Evolutionary conservation across 495 filamentous ascomycete genomes (phyloP), one percentile per base, ranked within the genome.

Genomic region (Cercophora sp.): DNA sequence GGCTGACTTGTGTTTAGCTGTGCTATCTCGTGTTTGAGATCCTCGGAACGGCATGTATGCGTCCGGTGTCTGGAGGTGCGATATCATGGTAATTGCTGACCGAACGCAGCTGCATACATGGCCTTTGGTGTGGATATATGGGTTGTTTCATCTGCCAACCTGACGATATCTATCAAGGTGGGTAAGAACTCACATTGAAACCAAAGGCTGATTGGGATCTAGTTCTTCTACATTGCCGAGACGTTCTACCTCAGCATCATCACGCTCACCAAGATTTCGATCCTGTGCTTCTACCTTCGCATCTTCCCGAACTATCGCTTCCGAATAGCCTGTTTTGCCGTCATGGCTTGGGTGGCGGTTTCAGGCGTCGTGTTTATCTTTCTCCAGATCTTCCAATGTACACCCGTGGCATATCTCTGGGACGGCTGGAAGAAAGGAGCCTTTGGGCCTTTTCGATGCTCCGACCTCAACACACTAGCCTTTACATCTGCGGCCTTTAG

Each of bases 241-340:
- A 46, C 60, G 4, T 29, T 75, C 35, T 73, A 75, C 51, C 57
- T 73, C 16, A 55, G 67, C 25, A 58, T 65, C 37, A 63, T 81
- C 20, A 61, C 66, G 13, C 55, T 75, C 15, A 73, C 71, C 29
- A 79, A 80, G 52, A 51, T 78, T 26, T 75, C 73, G 32, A 73
- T 79, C 27, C 70, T 79, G 8, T 68, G 67, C 55, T 78, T 79
- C 59, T 79, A 79, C 60, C 66, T 79, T 20, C 75, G 74, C 27
- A 70, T 79, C 39, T 79, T 79, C 47, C 70, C 72, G 31, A 65
- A 72, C 23, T 39, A 51, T 2, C 63, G 53, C 1, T 73, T 79
- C 36, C 73, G 70, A 25, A 58, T 65, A 25, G 55, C 59, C 22
- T 61, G 65, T 3, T 70, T 60, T 39, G 44, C 52, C 6, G 51